Conservation (phyloP, 176 grass and related monocot genomes). For the Zoysia pacifica region DNA sequence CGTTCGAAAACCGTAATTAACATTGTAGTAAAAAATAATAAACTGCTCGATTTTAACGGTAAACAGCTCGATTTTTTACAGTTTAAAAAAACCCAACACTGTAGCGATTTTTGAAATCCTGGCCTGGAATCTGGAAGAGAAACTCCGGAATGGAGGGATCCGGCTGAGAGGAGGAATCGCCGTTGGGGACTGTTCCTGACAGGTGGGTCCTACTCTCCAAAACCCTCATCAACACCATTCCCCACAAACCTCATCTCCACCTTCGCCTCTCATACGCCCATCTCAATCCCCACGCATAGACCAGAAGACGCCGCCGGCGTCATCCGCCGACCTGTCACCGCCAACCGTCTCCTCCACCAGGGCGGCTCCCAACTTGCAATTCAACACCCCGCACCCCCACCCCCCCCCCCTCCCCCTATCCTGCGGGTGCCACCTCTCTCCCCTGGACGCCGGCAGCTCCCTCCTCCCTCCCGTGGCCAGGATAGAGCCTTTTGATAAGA, state of each 20-base stretch:
- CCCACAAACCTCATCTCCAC: not conserved
- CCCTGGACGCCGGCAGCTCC: not conserved
- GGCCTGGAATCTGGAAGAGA: too few relatives aligned
- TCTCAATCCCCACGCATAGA: constrained; percentile 1
- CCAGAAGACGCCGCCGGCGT: not conserved
- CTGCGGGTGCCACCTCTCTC: not conserved
- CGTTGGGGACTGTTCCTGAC: not conserved
- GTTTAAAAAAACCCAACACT: too few relatives aligned
- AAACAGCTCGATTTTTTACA: too few relatives aligned
- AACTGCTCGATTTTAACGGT: too few relatives aligned
- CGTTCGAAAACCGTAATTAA: too few relatives aligned
- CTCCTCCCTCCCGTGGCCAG: not conserved
- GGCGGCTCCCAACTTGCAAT: not conserved
- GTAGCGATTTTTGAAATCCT: too few relatives aligned
- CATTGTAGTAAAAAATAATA: too few relatives aligned
- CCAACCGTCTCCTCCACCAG: not conserved
- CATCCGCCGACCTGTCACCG: not conserved
- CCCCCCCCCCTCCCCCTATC: not conserved
- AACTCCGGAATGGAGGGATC: too few relatives aligned
- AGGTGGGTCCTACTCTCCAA: not conserved
- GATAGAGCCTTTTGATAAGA: not conserved
- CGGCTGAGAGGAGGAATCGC: too few relatives aligned
- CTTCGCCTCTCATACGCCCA: not conserved
- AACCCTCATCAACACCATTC: constrained; percentile 5
- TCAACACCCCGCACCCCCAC: too few relatives aligned